Conservation (phyloP, 495 filamentous ascomycete species). For the Tuber umbilicatum region DNA sequence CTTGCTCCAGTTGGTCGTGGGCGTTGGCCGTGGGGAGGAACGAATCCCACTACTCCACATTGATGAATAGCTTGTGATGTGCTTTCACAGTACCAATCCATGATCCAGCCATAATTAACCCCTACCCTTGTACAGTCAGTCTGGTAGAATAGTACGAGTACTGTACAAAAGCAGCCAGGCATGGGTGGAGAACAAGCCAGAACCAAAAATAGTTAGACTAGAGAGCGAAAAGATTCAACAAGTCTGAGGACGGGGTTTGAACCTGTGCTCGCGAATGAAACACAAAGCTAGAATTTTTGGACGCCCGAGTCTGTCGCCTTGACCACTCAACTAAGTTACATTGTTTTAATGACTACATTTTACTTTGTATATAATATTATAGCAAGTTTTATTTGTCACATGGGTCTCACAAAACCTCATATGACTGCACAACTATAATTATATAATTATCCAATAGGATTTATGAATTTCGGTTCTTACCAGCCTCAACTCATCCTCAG, state of each 20-base stretch:
- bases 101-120: background rate
- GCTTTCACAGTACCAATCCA: background rate
- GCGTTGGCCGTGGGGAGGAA: no score
- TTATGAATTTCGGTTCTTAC: background rate
- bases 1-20: no score
- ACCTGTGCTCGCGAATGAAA: constrained; percentile 34
- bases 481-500: background rate
- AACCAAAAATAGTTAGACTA: background rate
- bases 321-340: constrained; percentile 33
- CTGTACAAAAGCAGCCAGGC: background rate
- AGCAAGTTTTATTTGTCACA: background rate
- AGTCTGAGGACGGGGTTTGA: constrained; percentile 33
- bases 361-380: background rate
- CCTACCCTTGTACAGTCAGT: background rate
- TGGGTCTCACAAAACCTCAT: no score
- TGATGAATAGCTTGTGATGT: background rate
- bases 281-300: constrained; percentile 17
- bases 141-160: no score
- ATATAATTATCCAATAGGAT: background rate
- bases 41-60: no score
- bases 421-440: background rate
- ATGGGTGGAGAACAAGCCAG: background rate
- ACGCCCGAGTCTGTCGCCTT: constrained; percentile 31
- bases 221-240: constrained; percentile 13
- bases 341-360: background rate